Evolutionary conservation across 768 basidiomycete species (phyloP).

Genomic region (Melanogaster broomeanus): DNA sequence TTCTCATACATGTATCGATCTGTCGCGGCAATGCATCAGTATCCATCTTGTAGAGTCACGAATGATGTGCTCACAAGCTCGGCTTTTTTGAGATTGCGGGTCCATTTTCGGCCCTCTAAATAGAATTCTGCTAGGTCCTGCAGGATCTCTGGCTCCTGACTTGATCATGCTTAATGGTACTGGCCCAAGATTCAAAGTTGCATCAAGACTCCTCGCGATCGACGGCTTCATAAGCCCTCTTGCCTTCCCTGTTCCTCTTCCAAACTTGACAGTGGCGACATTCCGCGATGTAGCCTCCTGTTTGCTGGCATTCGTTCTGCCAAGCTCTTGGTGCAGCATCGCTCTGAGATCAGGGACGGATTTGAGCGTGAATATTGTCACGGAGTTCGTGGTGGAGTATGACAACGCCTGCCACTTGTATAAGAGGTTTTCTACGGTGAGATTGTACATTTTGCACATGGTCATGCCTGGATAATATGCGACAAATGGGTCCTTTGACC

Average conservation of each 20-base stretch:
- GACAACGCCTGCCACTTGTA: conserved; percentile 70
- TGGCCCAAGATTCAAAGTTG: conserved; percentile 15
- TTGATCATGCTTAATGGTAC: conserved; percentile 15
- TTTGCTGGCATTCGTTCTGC: conserved; percentile 29
- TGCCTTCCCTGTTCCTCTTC: conserved; percentile 10
- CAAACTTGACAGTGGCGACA: conserved; percentile 5
- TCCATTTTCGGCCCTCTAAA: conserved; percentile 34
- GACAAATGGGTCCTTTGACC: conserved; percentile 11
- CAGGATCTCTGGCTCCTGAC: conserved; percentile 13
- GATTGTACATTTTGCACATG: conserved; percentile 63
- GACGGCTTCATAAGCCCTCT: neutral
- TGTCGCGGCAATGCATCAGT: conserved; percentile 26
- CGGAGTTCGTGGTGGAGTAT: conserved; percentile 25
- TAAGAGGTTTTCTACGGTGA: conserved; percentile 51
- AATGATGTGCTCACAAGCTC: conserved; percentile 52
- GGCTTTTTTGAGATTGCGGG: conserved; percentile 38
- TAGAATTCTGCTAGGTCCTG: conserved; percentile 29
- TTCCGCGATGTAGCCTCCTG: conserved; percentile 33
- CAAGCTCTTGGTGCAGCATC: conserved; percentile 45
- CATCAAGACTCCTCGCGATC: conserved; percentile 6
- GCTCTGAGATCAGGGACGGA: conserved; percentile 46
- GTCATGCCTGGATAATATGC: conserved; percentile 47
- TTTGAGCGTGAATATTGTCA: conserved; percentile 50
- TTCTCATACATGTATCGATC: conserved; percentile 97
- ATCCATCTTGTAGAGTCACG: neutral